Base-by-base conservation (phyloP, 176 grass and related monocot species). In the Oryza nivara region DNA sequence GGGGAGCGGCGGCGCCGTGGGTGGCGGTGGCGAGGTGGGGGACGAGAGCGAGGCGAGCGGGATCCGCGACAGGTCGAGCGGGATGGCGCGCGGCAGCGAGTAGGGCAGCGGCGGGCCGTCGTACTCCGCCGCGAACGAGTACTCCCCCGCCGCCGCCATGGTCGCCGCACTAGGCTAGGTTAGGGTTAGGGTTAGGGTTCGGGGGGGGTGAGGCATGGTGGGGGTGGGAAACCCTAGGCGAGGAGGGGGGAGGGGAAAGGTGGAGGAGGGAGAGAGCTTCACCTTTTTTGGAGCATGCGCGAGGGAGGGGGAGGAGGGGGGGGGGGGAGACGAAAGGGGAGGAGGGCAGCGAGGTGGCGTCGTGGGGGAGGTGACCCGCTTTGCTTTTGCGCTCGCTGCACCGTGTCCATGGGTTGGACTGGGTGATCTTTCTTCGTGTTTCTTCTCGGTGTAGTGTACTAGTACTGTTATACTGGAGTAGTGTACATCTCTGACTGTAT, bases 51-150 rank as follows among this genome's bases (percentile, higher is more conserved):
- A 77, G 5, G 97, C 93, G 45, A 99, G 65, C 19, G 97, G 97
- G 91, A 99, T 99, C 56, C 78, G 88, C 20, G 88, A 86, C 63
- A 99, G 85, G 67, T 99, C 97, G 36, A 99, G 88, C 68, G 93
- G 97, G 81, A 94, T 89, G 36, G 86, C 97, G 64, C 91, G 83
- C 44, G 97, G 97, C 78, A 99, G 92, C 11, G 88, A 78, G 86
- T 96, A 94, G 23, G 91, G 84, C 2, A 99, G 75, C 6, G 93
- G 97, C 36, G 97, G 93, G 12, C 97, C 97, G 47, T 94, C 90
- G 90, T 99, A 99, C 81, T 96, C 91, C 30, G 89, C 45, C 34
- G 97, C 97, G 82, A 99, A 99, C 15, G 93, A 92, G 92, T 94
- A 99, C 40, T 93, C 91, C 38, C 9, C 47, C 9, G 23, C 78